Evolutionary conservation across 2,329 filamentous ascomycete genomes (phyloP), one percentile per base, ranked within the genome.

Genomic region (Verruconis gallopava): DNA sequence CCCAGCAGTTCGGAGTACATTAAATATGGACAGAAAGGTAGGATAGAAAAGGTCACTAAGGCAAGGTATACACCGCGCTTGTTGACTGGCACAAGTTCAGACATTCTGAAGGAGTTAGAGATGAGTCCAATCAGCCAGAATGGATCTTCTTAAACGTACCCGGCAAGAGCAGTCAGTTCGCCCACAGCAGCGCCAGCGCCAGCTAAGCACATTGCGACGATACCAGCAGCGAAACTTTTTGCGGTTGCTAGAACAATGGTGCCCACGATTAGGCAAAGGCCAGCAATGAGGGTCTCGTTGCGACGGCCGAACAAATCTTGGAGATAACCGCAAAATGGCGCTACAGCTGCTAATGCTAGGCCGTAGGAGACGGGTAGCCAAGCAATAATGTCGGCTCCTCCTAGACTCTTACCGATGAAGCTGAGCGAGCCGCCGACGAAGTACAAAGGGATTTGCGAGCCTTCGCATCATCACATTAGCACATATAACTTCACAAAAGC

Each of bases 281-380:
- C 25, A 14, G 39, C 43, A 14, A n/a, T 13, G 20, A 44, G 21
- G 4, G 34, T 18, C 19, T 41, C 4, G 18, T 32, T 40, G 18
- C 42, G 11, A 9, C 38, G 38, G 11, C 38, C 38, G 38, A 40
- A 37, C 9, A 40, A 9, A 40, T 40, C 38, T 17, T 57, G 55
- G 3, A 59, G 49, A 40, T 58, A 60, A 15, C 56, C 57, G 28
- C 53, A 54, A 37, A 55, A 60, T 1, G 57, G 56, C 21, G 55
- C 57, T 6, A 51, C 49, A 2, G 57, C 54, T 22, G 55, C 53
- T 40, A 59, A 55, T 20, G 55, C 55, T n/a, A 59, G 51, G 37
- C 56, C 55, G 28, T 58, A 57, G 4, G 55, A 51, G 3, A 53
- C 59, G 4, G 55, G 55, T 4, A 59, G 42, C 56, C 56, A 59